Evolutionary conservation across 495 filamentous ascomycete species (phyloP), one percentile per base, ranked within the genome.

Genomic region (Penicillium paradoxum): DNA sequence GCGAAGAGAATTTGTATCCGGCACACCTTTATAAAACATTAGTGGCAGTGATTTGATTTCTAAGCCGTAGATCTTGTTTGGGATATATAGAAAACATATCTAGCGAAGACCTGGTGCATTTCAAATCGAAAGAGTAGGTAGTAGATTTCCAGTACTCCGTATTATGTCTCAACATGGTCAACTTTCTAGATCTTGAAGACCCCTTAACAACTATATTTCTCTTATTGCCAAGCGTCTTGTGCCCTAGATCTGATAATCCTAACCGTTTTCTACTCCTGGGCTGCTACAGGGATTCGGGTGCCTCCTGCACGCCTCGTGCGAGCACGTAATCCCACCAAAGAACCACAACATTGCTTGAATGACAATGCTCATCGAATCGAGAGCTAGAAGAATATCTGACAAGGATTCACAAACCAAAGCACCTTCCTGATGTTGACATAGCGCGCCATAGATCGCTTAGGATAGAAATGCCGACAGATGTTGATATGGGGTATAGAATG

Each of bases 271-370:
- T n/a, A 49, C 19, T 19, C 37, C 22, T 1, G 24, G 34, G n/a
- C 15, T 13, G 19, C 18, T 34, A 14, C 6, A 42, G 49, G 42
- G 32, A 29, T 22, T 52, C 27, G 49, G 46, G 25, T 40, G 45
- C 27, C n/a, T 42, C 34, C 5, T 17, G 10, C 30, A 38, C 53
- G 59, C 63, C 56, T 58, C 64, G 61, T 64, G 67, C 60, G 60
- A 73, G 70, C 70, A 73, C 70, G 70, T 69, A 69, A 73, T 71
- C 40, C 11, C 51, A 37, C 33, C 37, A 54, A 18, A 47, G 51
- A 63, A 66, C 59, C 33, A 55, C 67, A 68, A 64, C 70, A 73
- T 70, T 47, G 6, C 2, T 18, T 11, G 36, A 32, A 8, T 29
- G 7, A 32, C 9, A 9, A 44, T 13, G 27, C 29, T 17, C 5